Evolutionary conservation across 192 early-diverging fungal genomes (phyloP).

Genomic region (Dissophora globulifera): DNA sequence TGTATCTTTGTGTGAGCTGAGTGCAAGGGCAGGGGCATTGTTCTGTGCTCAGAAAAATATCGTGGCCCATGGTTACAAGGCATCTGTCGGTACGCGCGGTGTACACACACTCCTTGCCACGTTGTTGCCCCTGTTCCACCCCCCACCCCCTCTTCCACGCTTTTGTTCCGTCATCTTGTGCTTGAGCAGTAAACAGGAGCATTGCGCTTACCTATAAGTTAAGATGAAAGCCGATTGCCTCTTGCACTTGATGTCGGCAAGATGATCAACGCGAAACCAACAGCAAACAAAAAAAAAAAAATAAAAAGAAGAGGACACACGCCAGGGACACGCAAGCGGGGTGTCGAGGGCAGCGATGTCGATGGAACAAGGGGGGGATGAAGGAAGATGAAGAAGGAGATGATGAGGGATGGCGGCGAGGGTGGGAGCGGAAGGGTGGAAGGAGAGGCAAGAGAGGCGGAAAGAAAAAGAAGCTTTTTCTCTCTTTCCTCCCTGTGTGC

Average conservation of each 20-base stretch:
- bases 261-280: neutral
- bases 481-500: neutral
- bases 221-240: neutral
- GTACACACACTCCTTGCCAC: slow-evolving; percentile 17
- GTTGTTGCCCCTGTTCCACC: too few relatives aligned
- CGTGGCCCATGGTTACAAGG: slow-evolving; percentile 4
- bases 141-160: neutral
- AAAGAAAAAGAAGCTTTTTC: slow-evolving; percentile 13
- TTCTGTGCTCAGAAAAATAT: slow-evolving; percentile 14
- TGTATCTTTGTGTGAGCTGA: neutral
- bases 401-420: slow-evolving; percentile 1
- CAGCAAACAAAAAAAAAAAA: neutral
- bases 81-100: slow-evolving; percentile 10
- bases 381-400: neutral
- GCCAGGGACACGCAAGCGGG: neutral
- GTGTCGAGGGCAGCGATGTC: too few relatives aligned
- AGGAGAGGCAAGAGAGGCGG: neutral
- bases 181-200: neutral
- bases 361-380: neutral
- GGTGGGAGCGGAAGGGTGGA: slow-evolving; percentile 7
- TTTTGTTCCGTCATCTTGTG: neutral
- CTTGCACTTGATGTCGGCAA: slow-evolving; percentile 5
- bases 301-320: slow-evolving; percentile 1
- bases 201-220: neutral
- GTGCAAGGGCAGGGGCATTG: neutral